Evolutionary conservation across 192 early-diverging fungal species (phyloP).

Genomic region (Gamsiella multidivaricata): DNA sequence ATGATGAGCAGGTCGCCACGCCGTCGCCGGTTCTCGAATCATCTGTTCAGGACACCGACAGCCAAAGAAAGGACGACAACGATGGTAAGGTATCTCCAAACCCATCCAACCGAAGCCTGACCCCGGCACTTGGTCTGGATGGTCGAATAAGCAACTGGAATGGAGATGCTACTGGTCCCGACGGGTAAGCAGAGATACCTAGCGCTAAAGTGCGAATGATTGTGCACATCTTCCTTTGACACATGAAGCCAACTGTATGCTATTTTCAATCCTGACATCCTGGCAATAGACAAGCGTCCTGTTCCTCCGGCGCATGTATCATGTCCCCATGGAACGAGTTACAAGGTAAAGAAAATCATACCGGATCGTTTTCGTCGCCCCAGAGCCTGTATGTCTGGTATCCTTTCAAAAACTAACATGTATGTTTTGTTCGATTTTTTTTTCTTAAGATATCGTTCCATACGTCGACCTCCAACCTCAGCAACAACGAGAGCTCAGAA

Average conservation of each 20-base stretch:
- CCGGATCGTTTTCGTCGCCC: background rate
- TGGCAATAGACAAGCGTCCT: constrained; percentile 35
- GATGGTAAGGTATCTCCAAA: background rate
- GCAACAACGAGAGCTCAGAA: constrained; percentile 43
- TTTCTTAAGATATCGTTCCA: constrained; percentile 17
- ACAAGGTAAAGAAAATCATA: constrained; percentile 17
- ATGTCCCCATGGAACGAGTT: constrained; percentile 53
- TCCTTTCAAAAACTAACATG: background rate
- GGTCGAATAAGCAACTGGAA: constrained; percentile 52
- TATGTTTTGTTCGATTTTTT: background rate
- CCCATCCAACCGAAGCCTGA: constrained; percentile 3
- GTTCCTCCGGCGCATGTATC: constrained; percentile 36
- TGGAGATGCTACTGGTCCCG: constrained; percentile 31
- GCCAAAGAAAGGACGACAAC: background rate
- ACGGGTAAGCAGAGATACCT: constrained; percentile 40
- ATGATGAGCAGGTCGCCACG: background rate
- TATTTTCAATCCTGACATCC: background rate
- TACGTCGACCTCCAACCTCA: constrained; percentile 24
- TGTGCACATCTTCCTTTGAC: background rate
- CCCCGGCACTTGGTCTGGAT: constrained; percentile 33
- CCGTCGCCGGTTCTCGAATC: too few species aligned
- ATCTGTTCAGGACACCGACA: background rate
- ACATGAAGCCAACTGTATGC: background rate
- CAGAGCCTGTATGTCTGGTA: background rate
- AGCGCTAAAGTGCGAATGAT: background rate